Evolutionary conservation across 1,284 basidiomycete species (phyloP).

Genomic region (Microbotryomycetes sp.): DNA sequence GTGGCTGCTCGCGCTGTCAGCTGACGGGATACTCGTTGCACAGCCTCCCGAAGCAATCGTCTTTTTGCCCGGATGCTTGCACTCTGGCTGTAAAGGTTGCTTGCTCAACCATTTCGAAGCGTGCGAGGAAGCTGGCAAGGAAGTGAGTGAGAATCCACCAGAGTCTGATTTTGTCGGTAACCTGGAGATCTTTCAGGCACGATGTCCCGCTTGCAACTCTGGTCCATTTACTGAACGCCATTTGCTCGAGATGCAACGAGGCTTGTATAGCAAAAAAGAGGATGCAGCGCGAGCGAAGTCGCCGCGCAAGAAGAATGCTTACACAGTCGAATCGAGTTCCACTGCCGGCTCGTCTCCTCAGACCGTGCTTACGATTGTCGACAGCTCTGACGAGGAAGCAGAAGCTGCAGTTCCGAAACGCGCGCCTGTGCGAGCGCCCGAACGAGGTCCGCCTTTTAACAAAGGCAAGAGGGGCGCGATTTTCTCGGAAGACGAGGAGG

Average conservation of each 20-base stretch:
- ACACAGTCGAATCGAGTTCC: slow-evolving; percentile 11
- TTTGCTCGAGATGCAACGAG: slow-evolving; percentile 8
- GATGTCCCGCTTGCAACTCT: slow-evolving; percentile 18
- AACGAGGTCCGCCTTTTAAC: background rate
- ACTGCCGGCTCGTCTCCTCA: slow-evolving; percentile 12
- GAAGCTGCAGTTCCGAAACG: background rate
- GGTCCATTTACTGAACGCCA: slow-evolving; percentile 19
- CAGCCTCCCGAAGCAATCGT: slow-evolving; percentile 30
- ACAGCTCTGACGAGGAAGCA: slow-evolving; percentile 20
- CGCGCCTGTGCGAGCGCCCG: background rate
- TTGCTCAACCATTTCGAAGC: slow-evolving; percentile 60
- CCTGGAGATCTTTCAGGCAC: slow-evolving; percentile 3
- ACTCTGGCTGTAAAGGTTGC: slow-evolving; percentile 64
- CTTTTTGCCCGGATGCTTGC: slow-evolving; percentile 41
- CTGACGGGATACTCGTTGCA: too few relatives aligned
- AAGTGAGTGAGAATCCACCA: slow-evolving; percentile 40
- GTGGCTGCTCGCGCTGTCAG: too few relatives aligned
- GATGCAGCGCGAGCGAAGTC: background rate
- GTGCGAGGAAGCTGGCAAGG: slow-evolving; percentile 58
- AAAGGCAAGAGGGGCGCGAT: slow-evolving; percentile 2
- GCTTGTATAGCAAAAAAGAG: slow-evolving; percentile 1
- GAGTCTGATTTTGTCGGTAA: background rate
- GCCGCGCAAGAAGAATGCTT: slow-evolving; percentile 9
- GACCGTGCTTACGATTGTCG: slow-evolving; percentile 22
- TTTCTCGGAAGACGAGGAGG: slow-evolving; percentile 1